Conservation (phyloP, 148 eudicot species). For the Mesembryanthemum crystallinum region DNA sequence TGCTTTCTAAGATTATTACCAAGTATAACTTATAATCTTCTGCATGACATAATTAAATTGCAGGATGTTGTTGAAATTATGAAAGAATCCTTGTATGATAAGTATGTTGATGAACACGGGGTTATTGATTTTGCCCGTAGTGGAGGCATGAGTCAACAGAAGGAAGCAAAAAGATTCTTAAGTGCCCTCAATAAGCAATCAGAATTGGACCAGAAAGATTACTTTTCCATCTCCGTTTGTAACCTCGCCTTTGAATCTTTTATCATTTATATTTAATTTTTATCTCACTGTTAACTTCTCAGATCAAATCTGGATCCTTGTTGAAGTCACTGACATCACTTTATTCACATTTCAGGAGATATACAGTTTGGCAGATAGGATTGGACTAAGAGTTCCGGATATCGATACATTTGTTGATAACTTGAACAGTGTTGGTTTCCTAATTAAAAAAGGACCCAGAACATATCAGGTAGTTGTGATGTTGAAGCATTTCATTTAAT, state of each 20-base stretch:
- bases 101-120: conserved; percentile 90
- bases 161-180: conserved; percentile 93
- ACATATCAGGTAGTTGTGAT: conserved; percentile 69
- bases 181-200: conserved; percentile 87
- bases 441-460: conserved; percentile 91
- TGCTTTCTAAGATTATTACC: background rate
- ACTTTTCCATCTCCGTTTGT: conserved; percentile 81
- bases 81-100: conserved; percentile 95
- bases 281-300: background rate
- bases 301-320: background rate
- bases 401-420: conserved; percentile 79
- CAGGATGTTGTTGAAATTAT: conserved; percentile 98
- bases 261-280: conserved; percentile 4
- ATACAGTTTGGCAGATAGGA: conserved; percentile 88
- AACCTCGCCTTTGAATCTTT: conserved; percentile 14
- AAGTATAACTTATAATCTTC: background rate
- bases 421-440: conserved; percentile 66
- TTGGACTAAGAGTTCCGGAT: conserved; percentile 86
- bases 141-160: conserved; percentile 98
- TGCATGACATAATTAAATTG: conserved; percentile 17
- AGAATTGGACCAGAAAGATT: conserved; percentile 87
- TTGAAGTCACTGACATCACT: conserved; percentile 7
- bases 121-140: conserved; percentile 86
- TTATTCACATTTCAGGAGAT: conserved; percentile 62
- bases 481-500: no score